Evolutionary conservation across 1,284 basidiomycete genomes (phyloP).

Genomic region (Mixia osmundae): DNA sequence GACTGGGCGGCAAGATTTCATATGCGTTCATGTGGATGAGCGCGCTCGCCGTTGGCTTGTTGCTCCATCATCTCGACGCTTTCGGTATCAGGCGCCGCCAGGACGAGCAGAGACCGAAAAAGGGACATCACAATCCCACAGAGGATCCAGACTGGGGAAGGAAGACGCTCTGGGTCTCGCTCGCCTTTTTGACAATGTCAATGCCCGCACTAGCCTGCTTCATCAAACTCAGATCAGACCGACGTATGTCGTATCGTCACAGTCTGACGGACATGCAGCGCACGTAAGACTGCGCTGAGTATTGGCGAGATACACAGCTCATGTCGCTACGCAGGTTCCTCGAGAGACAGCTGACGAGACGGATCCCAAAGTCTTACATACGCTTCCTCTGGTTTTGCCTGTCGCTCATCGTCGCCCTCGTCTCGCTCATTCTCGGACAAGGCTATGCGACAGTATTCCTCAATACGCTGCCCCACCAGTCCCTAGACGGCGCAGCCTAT

Average conservation of each 20-base stretch:
- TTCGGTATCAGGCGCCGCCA: conserved; percentile 17
- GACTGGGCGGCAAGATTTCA: conserved; percentile 28
- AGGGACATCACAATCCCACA: conserved; percentile 2
- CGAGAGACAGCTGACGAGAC: conserved; percentile 24
- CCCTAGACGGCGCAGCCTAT: conserved; percentile 31
- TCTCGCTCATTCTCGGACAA: conserved; percentile 32
- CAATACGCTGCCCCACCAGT: conserved; percentile 30
- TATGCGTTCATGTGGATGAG: conserved; percentile 29
- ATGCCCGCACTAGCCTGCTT: conserved; percentile 28
- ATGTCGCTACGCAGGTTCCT: conserved; percentile 21
- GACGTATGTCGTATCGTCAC: conserved; percentile 19
- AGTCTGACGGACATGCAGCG: conserved; percentile 23
- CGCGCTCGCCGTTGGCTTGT: conserved; percentile 26
- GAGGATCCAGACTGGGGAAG: conserved; percentile 29
- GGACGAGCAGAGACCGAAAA: conserved; percentile 11
- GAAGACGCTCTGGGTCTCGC: conserved; percentile 32
- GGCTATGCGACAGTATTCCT: conserved; percentile 32
- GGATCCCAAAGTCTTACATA: conserved; percentile 31
- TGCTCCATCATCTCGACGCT: conserved; percentile 27
- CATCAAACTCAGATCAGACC: conserved; percentile 15
- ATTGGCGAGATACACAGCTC: neutral
- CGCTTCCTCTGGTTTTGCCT: conserved; percentile 34
- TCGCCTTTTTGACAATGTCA: conserved; percentile 32
- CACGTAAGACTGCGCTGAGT: conserved; percentile 7
- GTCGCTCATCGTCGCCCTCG: conserved; percentile 28